Conservation (phyloP, 2,329 filamentous ascomycete species). For the Didymella glomerata region DNA sequence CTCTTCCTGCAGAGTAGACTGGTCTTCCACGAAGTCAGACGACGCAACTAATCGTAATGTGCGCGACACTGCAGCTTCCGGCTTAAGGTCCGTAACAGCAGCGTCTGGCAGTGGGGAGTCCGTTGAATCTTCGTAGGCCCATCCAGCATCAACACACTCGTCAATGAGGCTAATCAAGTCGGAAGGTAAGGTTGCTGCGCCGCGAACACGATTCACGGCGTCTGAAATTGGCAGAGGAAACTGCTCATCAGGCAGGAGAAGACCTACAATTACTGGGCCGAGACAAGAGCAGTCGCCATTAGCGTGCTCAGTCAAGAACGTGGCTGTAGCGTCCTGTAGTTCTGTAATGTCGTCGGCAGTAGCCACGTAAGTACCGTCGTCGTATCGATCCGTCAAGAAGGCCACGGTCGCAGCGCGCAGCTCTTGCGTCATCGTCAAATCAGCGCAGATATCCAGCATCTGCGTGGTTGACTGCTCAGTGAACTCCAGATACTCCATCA, state of each 20-base stretch:
- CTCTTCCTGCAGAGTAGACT: not conserved
- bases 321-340: slow-evolving; percentile 14
- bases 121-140: not conserved
- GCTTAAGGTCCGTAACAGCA: not conserved
- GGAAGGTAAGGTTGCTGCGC: not conserved
- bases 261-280: not conserved
- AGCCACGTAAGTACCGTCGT: slow-evolving; percentile 3
- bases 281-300: slow-evolving; percentile 16
- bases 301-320: slow-evolving; percentile 13
- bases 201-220: not conserved
- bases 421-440: not conserved
- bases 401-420: slow-evolving; percentile 2
- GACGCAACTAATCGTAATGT: not conserved
- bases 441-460: not conserved
- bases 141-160: not conserved
- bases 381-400: slow-evolving; percentile 6
- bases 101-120: not conserved
- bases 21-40: not conserved
- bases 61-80: not conserved
- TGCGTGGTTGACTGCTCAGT: not conserved
- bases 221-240: not conserved
- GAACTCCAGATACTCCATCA: not conserved
- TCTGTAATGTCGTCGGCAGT: slow-evolving; percentile 11
- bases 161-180: not conserved
- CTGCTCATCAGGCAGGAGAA: slow-evolving; percentile 16